phyloP scores from a whole-genome alignment of 345 rosid genomes.

The Murraya paniculata region DNA sequence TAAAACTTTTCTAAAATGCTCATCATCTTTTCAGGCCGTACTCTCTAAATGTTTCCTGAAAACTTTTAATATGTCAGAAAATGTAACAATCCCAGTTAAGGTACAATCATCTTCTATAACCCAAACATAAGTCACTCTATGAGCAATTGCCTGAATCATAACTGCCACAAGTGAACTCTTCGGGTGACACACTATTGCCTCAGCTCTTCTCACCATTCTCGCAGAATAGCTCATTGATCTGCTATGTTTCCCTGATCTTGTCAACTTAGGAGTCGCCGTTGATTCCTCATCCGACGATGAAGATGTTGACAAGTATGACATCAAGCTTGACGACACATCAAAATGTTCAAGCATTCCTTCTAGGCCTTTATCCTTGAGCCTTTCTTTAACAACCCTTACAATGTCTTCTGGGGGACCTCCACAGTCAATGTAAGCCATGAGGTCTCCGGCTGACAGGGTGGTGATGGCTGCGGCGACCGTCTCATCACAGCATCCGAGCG shows the following conservation, averaged over 20 bases:
- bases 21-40: slow-evolving; percentile 18
- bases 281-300: slow-evolving; percentile 80
- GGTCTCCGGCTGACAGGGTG: slow-evolving; percentile 68
- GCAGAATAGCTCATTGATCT: slow-evolving; percentile 68
- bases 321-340: slow-evolving; percentile 18
- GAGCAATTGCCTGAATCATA: slow-evolving; percentile 87
- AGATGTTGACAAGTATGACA: slow-evolving; percentile 25
- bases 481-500: slow-evolving; percentile 61
- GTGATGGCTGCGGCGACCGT: slow-evolving; percentile 66
- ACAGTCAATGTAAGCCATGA: slow-evolving; percentile 84
- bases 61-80: slow-evolving; percentile 56
- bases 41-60: slow-evolving; percentile 55
- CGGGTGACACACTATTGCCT: slow-evolving; percentile 68
- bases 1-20: slow-evolving; percentile 2
- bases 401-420: slow-evolving; percentile 84
- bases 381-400: slow-evolving; percentile 41
- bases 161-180: slow-evolving; percentile 85
- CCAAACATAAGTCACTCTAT: slow-evolving; percentile 82
- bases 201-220: slow-evolving; percentile 74
- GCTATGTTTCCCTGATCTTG: slow-evolving; percentile 36
- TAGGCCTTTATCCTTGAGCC: slow-evolving; percentile 47
- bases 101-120: slow-evolving; percentile 69
- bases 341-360: slow-evolving; percentile 53
- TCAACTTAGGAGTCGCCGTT: slow-evolving; percentile 6
- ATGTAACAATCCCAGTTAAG: slow-evolving; percentile 81